A percentile compares a stretch with the other conserved stretches of the same genome.
Conservation (phyloP, 2,329 filamentous ascomycete species). For the Fusarium avenaceum region DNA sequence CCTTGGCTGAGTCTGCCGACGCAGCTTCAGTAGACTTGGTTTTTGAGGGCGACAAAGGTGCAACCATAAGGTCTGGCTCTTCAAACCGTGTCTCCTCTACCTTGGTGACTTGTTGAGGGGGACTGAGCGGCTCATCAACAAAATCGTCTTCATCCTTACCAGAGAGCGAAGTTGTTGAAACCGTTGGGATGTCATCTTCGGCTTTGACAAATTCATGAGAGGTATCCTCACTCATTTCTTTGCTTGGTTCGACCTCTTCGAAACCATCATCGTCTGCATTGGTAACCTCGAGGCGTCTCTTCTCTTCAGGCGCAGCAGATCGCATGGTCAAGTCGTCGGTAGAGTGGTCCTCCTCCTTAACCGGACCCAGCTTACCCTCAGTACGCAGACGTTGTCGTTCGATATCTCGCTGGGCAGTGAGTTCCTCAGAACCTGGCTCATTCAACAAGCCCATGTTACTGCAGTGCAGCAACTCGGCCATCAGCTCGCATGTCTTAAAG, state of each 20-base stretch:
- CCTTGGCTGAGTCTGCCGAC: constrained; percentile 35
- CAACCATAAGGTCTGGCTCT: constrained; percentile 69
- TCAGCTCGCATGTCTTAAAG: constrained; percentile 98
- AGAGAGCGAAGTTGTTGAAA: constrained; percentile 51
- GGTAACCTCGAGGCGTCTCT: constrained; percentile 80
- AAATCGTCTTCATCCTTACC: constrained; percentile 78
- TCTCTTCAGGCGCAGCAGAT: constrained; percentile 68
- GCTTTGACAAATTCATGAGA: constrained; percentile 77
- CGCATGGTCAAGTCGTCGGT: constrained; percentile 74
- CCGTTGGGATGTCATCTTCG: constrained; percentile 63
- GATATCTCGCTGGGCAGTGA: constrained; percentile 82
- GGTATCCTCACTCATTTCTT: constrained; percentile 79
- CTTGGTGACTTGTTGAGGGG: constrained; percentile 73
- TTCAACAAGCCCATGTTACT: constrained; percentile 99
- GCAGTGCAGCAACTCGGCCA: constrained; percentile 97
- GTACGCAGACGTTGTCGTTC: constrained; percentile 84
- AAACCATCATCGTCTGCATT: constrained; percentile 92
- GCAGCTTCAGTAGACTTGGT: constrained; percentile 48
- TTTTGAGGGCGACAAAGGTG: constrained; percentile 68
- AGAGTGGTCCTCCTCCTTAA: constrained; percentile 56
- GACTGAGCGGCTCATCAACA: constrained; percentile 82
- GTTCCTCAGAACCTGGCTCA: constrained; percentile 87
- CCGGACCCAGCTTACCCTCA: constrained; percentile 76
- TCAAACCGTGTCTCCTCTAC: constrained; percentile 65
- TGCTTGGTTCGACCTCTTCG: constrained; percentile 82